Evolutionary conservation across 2,329 filamentous ascomycete genomes (phyloP).

Genomic region (Aspergillus tamarii): DNA sequence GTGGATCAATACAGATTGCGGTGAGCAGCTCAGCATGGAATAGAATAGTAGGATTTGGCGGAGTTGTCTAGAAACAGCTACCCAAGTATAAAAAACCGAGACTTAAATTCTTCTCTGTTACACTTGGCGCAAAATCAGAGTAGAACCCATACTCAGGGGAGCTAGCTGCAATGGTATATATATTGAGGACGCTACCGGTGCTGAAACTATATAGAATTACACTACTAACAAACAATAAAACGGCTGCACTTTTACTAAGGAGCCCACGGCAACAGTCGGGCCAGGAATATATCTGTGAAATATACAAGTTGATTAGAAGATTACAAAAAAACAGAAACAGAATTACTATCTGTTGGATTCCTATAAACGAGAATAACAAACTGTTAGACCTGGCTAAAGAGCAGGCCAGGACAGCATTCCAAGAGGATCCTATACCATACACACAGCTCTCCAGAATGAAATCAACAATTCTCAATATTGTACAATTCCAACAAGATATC

Average conservation of each 20-base stretch:
- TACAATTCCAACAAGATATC: no score
- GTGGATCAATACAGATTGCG: conserved; percentile 17
- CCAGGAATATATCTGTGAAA: conserved; percentile 23
- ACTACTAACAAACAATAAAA: conserved; percentile 29
- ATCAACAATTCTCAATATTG: no score
- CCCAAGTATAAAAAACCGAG: conserved; percentile 24
- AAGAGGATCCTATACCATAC: no score
- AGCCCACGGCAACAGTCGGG: conserved; percentile 25
- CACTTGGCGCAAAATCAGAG: no score
- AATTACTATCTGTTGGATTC: conserved; percentile 23
- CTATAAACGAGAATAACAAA: conserved; percentile 12
- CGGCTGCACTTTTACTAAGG: conserved; percentile 25
- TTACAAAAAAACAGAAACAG: conserved; percentile 24
- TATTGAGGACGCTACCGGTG: conserved; percentile 20
- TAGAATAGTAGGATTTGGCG: conserved; percentile 21
- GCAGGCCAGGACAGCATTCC: no score
- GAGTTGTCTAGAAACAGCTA: conserved; percentile 36
- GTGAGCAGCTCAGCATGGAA: background rate
- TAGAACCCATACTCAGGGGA: no score
- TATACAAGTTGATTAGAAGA: conserved; percentile 27
- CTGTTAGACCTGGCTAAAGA: no score
- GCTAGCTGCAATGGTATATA: background rate
- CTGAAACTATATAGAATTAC: conserved; percentile 25
- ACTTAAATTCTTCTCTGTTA: conserved; percentile 10
- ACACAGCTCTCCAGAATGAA: no score